Percentiles rank a stretch among this genome's conserved stretches.
phyloP scores from a whole-genome alignment of 192 early-diverging fungal genomes.

The Podila epicladia region DNA sequence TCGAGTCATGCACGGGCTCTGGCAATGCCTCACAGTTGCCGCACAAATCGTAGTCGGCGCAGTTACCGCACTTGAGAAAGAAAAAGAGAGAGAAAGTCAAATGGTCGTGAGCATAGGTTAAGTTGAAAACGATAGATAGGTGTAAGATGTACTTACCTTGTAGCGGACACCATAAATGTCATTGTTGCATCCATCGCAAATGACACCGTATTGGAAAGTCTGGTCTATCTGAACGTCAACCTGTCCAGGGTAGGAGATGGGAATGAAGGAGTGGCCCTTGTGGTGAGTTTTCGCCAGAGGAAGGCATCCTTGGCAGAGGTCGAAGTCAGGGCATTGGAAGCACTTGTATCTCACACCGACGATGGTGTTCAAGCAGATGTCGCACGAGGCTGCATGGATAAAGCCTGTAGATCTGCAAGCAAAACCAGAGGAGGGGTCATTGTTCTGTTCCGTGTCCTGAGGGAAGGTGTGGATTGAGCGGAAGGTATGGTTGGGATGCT shows the following conservation, averaged over 20 bases:
- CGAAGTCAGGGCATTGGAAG: constrained; percentile 62
- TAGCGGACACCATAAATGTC: constrained; percentile 60
- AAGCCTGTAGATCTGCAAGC: background rate
- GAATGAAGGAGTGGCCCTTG: constrained; percentile 59
- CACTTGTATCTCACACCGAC: constrained; percentile 70
- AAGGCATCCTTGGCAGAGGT: constrained; percentile 61
- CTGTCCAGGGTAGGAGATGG: constrained; percentile 41
- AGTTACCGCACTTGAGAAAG: constrained; percentile 62
- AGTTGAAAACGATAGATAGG: background rate
- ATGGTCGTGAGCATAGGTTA: too few species aligned
- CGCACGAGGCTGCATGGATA: constrained; percentile 55
- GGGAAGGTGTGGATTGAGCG: constrained; percentile 18
- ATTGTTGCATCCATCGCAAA: constrained; percentile 59
- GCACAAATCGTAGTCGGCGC: constrained; percentile 72
- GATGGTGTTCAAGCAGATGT: constrained; percentile 65
- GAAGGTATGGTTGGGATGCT: constrained; percentile 44
- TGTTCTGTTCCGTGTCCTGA: background rate
- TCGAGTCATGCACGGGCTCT: constrained; percentile 49
- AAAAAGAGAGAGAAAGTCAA: background rate
- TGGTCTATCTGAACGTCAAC: constrained; percentile 42
- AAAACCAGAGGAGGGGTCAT: constrained; percentile 3
- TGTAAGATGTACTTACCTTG: constrained; percentile 48
- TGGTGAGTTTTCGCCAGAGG: constrained; percentile 25
- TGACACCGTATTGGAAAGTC: constrained; percentile 50
- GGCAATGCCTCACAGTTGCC: constrained; percentile 63